Conservation (phyloP, 176 grass and related monocot genomes). For the Guadua angustifolia region DNA sequence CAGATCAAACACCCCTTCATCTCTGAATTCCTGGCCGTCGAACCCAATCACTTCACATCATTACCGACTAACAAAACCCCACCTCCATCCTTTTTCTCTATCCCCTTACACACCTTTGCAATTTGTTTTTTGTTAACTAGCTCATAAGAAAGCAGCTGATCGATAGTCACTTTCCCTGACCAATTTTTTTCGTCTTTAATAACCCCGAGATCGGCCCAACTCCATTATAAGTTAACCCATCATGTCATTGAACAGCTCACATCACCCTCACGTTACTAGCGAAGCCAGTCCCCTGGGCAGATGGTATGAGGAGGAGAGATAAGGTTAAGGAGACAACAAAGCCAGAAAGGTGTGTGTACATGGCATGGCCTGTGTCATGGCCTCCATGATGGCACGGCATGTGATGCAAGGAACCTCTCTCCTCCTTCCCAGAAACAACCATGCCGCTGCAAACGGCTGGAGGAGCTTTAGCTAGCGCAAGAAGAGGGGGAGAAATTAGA, state of each 20-base stretch:
- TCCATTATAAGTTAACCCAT: neutral
- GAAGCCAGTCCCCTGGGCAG: neutral
- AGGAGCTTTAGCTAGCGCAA: neutral
- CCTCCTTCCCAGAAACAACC: neutral
- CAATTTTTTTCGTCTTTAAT: neutral
- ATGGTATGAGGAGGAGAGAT: neutral
- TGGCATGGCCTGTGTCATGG: neutral
- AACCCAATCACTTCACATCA: neutral
- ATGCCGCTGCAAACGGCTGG: neutral
- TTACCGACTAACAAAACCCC: neutral
- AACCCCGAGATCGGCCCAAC: neutral
- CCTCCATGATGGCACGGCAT: neutral
- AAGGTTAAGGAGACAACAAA: neutral
- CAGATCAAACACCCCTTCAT: neutral
- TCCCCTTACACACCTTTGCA: neutral
- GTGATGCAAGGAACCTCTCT: neutral
- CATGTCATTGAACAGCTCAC: neutral
- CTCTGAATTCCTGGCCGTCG: neutral
- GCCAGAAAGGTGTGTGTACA: neutral
- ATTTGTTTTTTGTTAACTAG: constrained; percentile 1
- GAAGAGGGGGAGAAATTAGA: neutral
- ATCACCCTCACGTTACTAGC: neutral
- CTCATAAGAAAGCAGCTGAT: neutral
- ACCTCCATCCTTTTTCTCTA: neutral
- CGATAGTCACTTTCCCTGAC: neutral